Evolutionary conservation across 2,329 filamentous ascomycete genomes (phyloP).

Genomic region (Xylogone sp.): DNA sequence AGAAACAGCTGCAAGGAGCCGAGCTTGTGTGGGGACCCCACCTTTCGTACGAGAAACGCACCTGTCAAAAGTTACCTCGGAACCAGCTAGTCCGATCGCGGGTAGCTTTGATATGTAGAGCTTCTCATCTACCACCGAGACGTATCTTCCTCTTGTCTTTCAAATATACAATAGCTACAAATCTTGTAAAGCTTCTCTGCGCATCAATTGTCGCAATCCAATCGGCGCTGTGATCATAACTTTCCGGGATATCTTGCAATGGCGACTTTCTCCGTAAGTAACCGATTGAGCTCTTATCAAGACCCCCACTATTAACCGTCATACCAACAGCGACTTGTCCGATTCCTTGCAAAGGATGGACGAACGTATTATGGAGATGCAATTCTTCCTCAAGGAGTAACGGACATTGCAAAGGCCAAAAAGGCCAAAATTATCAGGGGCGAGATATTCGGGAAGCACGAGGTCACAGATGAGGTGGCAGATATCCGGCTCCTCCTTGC

Average conservation of each 20-base stretch:
- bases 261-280: slow-evolving; percentile 43
- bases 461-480: slow-evolving; percentile 59
- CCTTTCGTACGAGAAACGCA: too few relatives aligned
- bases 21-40: slow-evolving; percentile 1
- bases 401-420: slow-evolving; percentile 56
- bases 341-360: slow-evolving; percentile 70
- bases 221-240: too few relatives aligned
- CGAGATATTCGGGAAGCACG: slow-evolving; percentile 61
- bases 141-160: slow-evolving; percentile 2
- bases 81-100: not conserved
- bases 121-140: not conserved
- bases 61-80: too few relatives aligned
- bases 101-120: not conserved
- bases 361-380: slow-evolving; percentile 71
- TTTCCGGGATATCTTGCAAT: slow-evolving; percentile 28
- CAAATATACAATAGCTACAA: too few relatives aligned
- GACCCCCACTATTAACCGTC: slow-evolving; percentile 3
- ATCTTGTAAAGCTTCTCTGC: too few relatives aligned
- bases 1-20: slow-evolving; percentile 10
- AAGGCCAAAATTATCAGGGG: slow-evolving; percentile 61
- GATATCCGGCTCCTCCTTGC: slow-evolving; percentile 55
- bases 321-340: slow-evolving; percentile 58
- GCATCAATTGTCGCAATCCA: too few relatives aligned
- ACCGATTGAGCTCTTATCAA: not conserved
- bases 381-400: slow-evolving; percentile 57